Conservation (phyloP, 306 rosid genomes). For the Dalbergia cochinchinensis region DNA sequence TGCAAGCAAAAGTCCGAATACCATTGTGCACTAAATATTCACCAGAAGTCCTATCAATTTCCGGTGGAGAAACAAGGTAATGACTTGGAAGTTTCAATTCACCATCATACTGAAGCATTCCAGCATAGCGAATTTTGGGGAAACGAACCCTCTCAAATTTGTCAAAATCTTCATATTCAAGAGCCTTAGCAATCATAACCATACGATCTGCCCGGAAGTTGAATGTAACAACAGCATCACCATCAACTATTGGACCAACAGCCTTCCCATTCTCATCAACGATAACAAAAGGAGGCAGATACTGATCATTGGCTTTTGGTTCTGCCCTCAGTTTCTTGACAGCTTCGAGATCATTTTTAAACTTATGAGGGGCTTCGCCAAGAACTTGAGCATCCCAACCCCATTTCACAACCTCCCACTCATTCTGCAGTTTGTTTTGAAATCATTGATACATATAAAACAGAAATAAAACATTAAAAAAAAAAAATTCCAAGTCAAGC, state of each 20-base stretch:
- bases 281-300: slow-evolving; percentile 94
- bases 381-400: slow-evolving; percentile 99
- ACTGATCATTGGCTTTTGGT: slow-evolving; percentile 84
- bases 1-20: slow-evolving; percentile 95
- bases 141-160: slow-evolving; percentile 86
- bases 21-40: slow-evolving; percentile 95
- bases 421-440: slow-evolving; percentile 71
- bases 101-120: slow-evolving; percentile 98
- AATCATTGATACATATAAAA: slow-evolving; percentile 12
- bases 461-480: too few species aligned
- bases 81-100: slow-evolving; percentile 92
- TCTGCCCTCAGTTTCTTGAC: slow-evolving; percentile 79
- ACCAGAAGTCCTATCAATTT: slow-evolving; percentile 97
- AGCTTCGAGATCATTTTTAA: slow-evolving; percentile 80
- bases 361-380: slow-evolving; percentile 93
- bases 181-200: slow-evolving; percentile 95
- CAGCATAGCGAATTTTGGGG: slow-evolving; percentile 93
- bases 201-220: slow-evolving; percentile 98
- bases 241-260: slow-evolving; percentile 95
- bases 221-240: slow-evolving; percentile 96
- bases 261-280: slow-evolving; percentile 83
- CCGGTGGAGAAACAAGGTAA: slow-evolving; percentile 97
- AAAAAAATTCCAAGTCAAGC: not conserved
- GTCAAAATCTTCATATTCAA: slow-evolving; percentile 88
- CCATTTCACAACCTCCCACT: slow-evolving; percentile 93